Evolutionary conservation across 2,329 filamentous ascomycete genomes (phyloP), one percentile per base, ranked within the genome.

Genomic region (Alternaria ventricosa): DNA sequence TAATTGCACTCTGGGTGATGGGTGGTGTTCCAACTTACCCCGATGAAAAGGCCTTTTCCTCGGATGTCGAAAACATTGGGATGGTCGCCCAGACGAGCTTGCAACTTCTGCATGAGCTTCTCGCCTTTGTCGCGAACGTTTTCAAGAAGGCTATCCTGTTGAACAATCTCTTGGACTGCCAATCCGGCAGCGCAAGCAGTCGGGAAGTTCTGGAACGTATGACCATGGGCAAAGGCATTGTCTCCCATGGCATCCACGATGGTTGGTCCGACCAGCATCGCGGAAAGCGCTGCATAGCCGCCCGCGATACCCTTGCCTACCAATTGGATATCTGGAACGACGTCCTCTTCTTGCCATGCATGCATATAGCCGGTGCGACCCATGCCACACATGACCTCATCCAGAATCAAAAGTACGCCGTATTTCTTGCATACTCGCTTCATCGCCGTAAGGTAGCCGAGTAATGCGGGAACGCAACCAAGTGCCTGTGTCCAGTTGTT

Each of bases 301-400:
- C 85, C 89, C 0, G 86, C 88, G 0, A 92, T 81, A 0, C 87
- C 88, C 74, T 93, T 92, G 0, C 88, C 90, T 10, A 91, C 80
- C 0, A 88, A 88, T 74, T 90, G 85, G 5, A 93, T 84, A 70
- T 92, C 90, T 0, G 90, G 90, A 1, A 84, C 82, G 6, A 87
- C 81, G 0, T 79, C 84, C 27, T 89, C 85, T 51, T 87, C 83
- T 68, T 90, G 83, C 85, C 87, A 92, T 2, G 87, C 87, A 78
- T 92, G 86, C 67, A 90, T 77, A 5, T 81, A 84, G 0, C 88
- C 89, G 0, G 84, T 85, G 1, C 88, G 81, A 1, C 89, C 89
- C 77, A 86, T 86, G 3, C 89, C 89, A 51, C 87, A 90, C 90
- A 94, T 92, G 47, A 93, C 85, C 74, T 95, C 92, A 71, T 96